These are phyloP conservation scores for Skeletonema costatum DNA, from an alignment of 108 stramenopile genomes.

Conservation along the genomic window DNA sequence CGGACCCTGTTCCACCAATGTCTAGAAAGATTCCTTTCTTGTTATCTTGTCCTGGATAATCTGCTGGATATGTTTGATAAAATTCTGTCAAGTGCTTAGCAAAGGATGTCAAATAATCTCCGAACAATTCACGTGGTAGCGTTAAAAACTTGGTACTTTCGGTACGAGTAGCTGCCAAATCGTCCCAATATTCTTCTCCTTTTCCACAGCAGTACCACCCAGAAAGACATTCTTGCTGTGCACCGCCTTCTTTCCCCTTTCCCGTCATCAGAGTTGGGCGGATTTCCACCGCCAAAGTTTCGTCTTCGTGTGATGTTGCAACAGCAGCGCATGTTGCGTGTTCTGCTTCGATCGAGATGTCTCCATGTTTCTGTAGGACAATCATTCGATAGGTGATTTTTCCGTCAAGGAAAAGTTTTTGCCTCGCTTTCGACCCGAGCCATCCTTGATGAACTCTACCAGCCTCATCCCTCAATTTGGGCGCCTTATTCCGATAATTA, in stretches of 20 bases:
- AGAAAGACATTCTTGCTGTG: conserved; percentile 41
- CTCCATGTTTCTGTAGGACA: conserved; percentile 44
- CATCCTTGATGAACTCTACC: conserved; percentile 54
- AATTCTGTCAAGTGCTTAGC: conserved; percentile 48
- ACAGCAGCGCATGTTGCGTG: neutral
- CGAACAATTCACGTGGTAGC: conserved; percentile 37
- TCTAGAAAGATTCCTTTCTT: conserved; percentile 44
- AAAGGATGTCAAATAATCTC: conserved; percentile 48
- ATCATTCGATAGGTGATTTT: conserved; percentile 58
- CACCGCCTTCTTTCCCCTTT: conserved; percentile 40
- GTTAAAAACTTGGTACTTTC: conserved; percentile 36
- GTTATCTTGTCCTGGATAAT: neutral
- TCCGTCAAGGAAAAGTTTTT: conserved; percentile 50
- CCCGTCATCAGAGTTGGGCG: conserved; percentile 46
- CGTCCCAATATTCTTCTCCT: conserved; percentile 35
- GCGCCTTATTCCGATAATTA: conserved; percentile 52
- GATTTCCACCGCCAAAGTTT: conserved; percentile 19
- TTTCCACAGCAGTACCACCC: conserved; percentile 60
- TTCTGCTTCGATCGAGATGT: neutral
- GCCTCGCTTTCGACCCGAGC: conserved; percentile 58
- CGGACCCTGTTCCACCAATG: conserved; percentile 55
- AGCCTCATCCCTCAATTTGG: conserved; percentile 30
- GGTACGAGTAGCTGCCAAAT: conserved; percentile 32
- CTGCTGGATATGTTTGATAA: conserved; percentile 36
- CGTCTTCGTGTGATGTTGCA: neutral